Conservation (phyloP, 2,329 filamentous ascomycete genomes). For the Hymenoscyphus scutula region DNA sequence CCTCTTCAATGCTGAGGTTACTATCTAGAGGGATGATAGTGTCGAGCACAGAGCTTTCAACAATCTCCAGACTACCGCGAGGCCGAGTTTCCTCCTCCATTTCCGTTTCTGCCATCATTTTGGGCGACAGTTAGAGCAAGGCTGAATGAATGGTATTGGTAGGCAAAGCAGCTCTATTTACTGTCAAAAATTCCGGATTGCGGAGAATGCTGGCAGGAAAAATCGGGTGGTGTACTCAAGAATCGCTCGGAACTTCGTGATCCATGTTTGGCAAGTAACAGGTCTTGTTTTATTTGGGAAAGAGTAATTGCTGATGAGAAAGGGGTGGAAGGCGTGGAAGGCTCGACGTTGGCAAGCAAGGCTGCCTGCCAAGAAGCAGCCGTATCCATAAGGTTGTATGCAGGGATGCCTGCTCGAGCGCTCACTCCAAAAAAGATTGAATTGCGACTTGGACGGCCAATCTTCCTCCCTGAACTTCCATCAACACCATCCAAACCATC, state of each 20-base stretch:
- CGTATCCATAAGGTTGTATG: too few relatives aligned
- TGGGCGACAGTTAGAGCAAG: background rate
- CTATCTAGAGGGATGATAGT: conserved; percentile 60
- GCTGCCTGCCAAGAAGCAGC: too few relatives aligned
- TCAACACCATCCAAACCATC: conserved; percentile 9
- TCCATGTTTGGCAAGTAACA: background rate
- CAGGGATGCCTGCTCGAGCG: background rate
- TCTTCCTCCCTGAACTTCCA: background rate
- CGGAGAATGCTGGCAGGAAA: background rate
- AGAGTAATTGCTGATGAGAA: background rate
- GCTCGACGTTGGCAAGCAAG: background rate
- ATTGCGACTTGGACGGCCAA: background rate
- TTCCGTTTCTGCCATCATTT: conserved; percentile 34
- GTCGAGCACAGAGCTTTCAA: conserved; percentile 57
- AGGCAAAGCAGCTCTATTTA: background rate
- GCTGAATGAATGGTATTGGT: background rate
- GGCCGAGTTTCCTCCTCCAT: conserved; percentile 34
- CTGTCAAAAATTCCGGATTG: background rate
- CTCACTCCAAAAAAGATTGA: conserved; percentile 7
- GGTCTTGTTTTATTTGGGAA: background rate
- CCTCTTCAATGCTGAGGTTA: conserved; percentile 52
- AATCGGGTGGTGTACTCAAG: background rate
- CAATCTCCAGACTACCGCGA: conserved; percentile 45
- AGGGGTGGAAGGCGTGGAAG: background rate
- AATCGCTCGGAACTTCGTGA: background rate